Evolutionary conservation across 106 monocot genomes (phyloP), one percentile per base, ranked within the genome.

Genomic region (Phalaenopsis aphrodite): DNA sequence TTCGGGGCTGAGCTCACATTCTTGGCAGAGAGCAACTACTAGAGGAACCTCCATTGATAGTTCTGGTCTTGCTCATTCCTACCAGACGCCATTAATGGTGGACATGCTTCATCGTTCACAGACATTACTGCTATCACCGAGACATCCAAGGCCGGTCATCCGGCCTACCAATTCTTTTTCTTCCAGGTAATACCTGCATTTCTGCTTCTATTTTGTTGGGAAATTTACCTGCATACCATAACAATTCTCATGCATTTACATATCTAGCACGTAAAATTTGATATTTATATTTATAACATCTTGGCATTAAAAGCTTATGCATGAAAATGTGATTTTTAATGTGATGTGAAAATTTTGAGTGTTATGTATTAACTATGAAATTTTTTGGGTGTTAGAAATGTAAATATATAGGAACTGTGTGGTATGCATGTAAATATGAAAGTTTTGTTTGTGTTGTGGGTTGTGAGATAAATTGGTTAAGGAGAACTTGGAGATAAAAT

Each of bases 1-100:
- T 23, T 93, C 96, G 0, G 96, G 96, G 5, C 43, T 96, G 78
- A 96, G 96, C 83, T 96, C 96, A 17, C 96, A 96, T 72, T 91
- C 93, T 18, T 92, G 90, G 96, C 96, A 96, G 84, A 85, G 93
- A 49, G 96, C 93, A 17, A 96, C 96, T 0, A 82, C 96, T 8
- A 85, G 96, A 12, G 91, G 95, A 19, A 88, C 88, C 83, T 96
- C 93, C 4, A 96, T 91, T 0, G 88, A 88, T 30, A 83, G 86
- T 30, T 66, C 72, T 4, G 89, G 83, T 71, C 77, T 87, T 23
- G 75, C 87, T 30, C 80, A 78, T 23, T 79, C 85, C 1, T 96
- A 96, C 66, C 93, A 91, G 83, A 96, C 95, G 23, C 95, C 93
- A 38, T 88, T 89, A 15, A 96, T 96, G 95, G 91, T 82, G 0